Percentiles rank a stretch among this genome's conserved stretches.
These are phyloP conservation scores for Xylaria sp. DNA, from an alignment of 2,329 filamentous ascomycete genomes.

Conservation along the genomic window DNA sequence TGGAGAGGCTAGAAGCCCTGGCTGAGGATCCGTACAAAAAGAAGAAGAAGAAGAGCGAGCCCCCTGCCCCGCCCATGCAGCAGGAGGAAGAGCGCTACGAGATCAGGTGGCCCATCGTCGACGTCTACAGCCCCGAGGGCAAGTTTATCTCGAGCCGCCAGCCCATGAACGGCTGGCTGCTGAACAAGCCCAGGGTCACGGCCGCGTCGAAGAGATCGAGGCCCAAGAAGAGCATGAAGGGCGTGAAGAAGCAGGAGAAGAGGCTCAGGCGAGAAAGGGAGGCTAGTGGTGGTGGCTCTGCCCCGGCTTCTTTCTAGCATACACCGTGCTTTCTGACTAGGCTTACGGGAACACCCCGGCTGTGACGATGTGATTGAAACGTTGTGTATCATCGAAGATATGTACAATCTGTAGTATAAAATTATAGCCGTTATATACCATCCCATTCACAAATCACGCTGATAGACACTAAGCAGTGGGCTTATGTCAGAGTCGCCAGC, in stretches of 20 bases:
- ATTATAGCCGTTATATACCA: too few relatives aligned
- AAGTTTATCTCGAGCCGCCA: constrained; percentile 68
- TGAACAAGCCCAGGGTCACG: constrained; percentile 59
- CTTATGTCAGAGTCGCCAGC: too few relatives aligned
- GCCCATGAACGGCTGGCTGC: constrained; percentile 73
- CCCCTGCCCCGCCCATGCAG: constrained; percentile 10
- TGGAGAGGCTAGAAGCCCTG: constrained; percentile 29
- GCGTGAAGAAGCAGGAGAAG: constrained; percentile 57
- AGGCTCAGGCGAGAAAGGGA: constrained; percentile 33
- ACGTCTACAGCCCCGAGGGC: constrained; percentile 86
- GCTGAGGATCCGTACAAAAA: constrained; percentile 23
- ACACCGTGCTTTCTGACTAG: too few relatives aligned
- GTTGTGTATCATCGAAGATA: too few relatives aligned
- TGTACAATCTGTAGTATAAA: too few relatives aligned
- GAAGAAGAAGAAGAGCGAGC: constrained; percentile 11
- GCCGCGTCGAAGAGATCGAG: constrained; percentile 54
- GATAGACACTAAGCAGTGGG: too few relatives aligned
- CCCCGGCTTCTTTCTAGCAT: background rate
- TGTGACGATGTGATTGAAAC: too few relatives aligned
- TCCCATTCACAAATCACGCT: too few relatives aligned
- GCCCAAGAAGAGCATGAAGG: constrained; percentile 72
- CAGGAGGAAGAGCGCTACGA: constrained; percentile 28
- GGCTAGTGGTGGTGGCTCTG: too few relatives aligned
- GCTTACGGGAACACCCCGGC: too few relatives aligned
- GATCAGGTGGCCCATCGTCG: constrained; percentile 68